These are phyloP conservation scores for Diutina rugosa DNA, from an alignment of 1,139 yeast species.

Conservation along the genomic window DNA sequence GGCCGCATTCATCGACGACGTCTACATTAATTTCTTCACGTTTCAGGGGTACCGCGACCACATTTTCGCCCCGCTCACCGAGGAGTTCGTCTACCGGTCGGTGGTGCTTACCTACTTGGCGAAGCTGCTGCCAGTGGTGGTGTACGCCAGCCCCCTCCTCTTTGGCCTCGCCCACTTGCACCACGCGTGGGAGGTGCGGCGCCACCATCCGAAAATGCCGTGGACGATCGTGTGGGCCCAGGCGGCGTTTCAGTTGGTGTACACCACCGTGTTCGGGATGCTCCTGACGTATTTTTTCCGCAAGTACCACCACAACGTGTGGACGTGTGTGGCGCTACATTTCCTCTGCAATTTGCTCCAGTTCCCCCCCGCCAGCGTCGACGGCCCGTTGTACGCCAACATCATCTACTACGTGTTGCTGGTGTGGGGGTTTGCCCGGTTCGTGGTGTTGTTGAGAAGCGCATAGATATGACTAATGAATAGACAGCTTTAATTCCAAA, in stretches of 20 bases:
- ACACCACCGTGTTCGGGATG: slow-evolving; percentile 74
- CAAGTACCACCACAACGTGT: slow-evolving; percentile 34
- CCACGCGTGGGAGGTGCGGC: slow-evolving; percentile 53
- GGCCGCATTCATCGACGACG: slow-evolving; percentile 8
- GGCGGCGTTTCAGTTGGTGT: slow-evolving; percentile 46
- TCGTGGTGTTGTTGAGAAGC: background rate
- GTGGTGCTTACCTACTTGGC: slow-evolving; percentile 33
- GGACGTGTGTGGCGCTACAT: slow-evolving; percentile 58
- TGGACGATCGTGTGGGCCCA: slow-evolving; percentile 21
- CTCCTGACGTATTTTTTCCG: slow-evolving; percentile 49
- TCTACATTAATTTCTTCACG: slow-evolving; percentile 11
- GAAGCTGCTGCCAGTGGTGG: slow-evolving; percentile 12
- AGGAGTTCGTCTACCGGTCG: slow-evolving; percentile 71
- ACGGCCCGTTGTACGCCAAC: slow-evolving; percentile 1
- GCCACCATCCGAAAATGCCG: slow-evolving; percentile 11
- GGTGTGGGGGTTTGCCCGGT: background rate
- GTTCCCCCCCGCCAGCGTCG: slow-evolving; percentile 32
- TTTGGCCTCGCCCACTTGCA: slow-evolving; percentile 92
- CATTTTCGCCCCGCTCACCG: slow-evolving; percentile 76
- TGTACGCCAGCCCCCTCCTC: slow-evolving; percentile 43
- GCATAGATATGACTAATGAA: background rate
- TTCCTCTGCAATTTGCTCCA: slow-evolving; percentile 69
- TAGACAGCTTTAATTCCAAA: background rate
- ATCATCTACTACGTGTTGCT: background rate
- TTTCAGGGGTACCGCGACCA: slow-evolving; percentile 51